phyloP scores from a whole-genome alignment of 1,139 yeast genomes.

The Debaryomycetaceae sp. region DNA sequence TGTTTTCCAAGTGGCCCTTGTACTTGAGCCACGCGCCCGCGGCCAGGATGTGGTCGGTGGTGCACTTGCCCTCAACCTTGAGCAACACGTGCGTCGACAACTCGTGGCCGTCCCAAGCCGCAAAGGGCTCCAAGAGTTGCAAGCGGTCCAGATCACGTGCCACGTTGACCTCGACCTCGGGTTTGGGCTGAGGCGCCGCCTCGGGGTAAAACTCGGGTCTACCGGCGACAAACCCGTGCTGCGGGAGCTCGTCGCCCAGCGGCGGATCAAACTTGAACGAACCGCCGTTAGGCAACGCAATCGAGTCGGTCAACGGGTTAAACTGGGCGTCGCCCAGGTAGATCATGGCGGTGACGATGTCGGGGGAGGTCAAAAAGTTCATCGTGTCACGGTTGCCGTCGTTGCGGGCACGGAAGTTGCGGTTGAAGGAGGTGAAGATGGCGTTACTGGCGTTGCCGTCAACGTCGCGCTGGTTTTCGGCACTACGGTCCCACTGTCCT shows the following conservation, averaged over 20 bases:
- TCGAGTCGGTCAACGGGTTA: conserved; percentile 80
- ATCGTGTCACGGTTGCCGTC: conserved; percentile 96
- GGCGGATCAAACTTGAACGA: conserved; percentile 75
- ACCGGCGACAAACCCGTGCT: conserved; percentile 75
- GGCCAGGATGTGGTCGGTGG: conserved; percentile 97
- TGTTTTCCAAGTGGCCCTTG: conserved; percentile 95
- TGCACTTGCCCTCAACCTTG: conserved; percentile 96
- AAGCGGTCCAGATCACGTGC: conserved; percentile 70
- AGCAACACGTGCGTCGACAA: conserved; percentile 68
- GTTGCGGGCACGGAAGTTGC: conserved; percentile 95
- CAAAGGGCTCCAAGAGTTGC: conserved; percentile 84
- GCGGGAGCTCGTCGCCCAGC: conserved; percentile 80
- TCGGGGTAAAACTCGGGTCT: conserved; percentile 83
- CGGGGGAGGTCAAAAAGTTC: conserved; percentile 96
- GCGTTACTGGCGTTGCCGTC: conserved; percentile 68
- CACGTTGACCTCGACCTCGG: conserved; percentile 65
- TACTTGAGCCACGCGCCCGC: conserved; percentile 99
- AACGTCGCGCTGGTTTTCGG: conserved; percentile 22
- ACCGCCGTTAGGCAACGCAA: conserved; percentile 61
- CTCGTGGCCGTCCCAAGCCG: conserved; percentile 83
- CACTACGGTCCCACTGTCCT: conserved; percentile 94
- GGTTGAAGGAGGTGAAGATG: conserved; percentile 90
- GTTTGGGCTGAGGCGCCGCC: conserved; percentile 66
- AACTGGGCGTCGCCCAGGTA: conserved; percentile 86
- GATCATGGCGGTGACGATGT: conserved; percentile 93